These are phyloP conservation scores for Saccharum hybrid DNA, from an alignment of 202 grass and related monocot genomes.

Conservation along the genomic window DNA sequence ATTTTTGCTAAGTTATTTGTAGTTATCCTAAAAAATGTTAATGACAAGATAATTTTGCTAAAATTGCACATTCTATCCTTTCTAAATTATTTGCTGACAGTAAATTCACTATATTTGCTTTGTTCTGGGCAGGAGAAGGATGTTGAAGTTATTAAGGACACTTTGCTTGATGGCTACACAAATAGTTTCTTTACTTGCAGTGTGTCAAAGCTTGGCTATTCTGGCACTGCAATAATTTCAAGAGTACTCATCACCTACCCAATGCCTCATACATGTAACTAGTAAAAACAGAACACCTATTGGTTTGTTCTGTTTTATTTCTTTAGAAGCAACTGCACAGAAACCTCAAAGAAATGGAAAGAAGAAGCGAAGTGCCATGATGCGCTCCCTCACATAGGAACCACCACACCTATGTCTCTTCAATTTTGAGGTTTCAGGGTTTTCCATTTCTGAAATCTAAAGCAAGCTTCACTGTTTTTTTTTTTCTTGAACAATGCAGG, in stretches of 20 bases:
- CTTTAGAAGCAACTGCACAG: slow-evolving; percentile 24
- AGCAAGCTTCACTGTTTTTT: background rate
- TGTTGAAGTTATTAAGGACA: slow-evolving; percentile 78
- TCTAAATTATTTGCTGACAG: slow-evolving; percentile 28
- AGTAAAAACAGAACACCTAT: slow-evolving; percentile 38
- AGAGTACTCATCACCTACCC: slow-evolving; percentile 55
- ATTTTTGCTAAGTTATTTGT: background rate
- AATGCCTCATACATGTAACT: slow-evolving; percentile 23
- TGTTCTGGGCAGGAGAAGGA: slow-evolving; percentile 85
- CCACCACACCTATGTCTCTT: slow-evolving; percentile 3
- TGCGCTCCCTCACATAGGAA: slow-evolving; percentile 5
- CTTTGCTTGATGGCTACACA: slow-evolving; percentile 82
- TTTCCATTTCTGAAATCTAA: slow-evolving; percentile 11
- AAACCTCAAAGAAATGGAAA: slow-evolving; percentile 40
- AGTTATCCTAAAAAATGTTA: slow-evolving; percentile 15
- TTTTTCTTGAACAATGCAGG: background rate
- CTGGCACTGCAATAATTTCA: slow-evolving; percentile 94
- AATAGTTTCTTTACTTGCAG: slow-evolving; percentile 98
- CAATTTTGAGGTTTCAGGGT: slow-evolving; percentile 5
- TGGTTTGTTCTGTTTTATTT: slow-evolving; percentile 42
- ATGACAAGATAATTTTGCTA: slow-evolving; percentile 17
- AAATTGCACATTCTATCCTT: slow-evolving; percentile 28
- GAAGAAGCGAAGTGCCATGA: background rate
- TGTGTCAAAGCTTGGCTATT: slow-evolving; percentile 96
- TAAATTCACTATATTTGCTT: slow-evolving; percentile 28